A percentile compares a stretch with the other conserved stretches of the same genome.
phyloP scores from a whole-genome alignment of 2,329 filamentous ascomycete species.

The Fusarium xyrophilum region DNA sequence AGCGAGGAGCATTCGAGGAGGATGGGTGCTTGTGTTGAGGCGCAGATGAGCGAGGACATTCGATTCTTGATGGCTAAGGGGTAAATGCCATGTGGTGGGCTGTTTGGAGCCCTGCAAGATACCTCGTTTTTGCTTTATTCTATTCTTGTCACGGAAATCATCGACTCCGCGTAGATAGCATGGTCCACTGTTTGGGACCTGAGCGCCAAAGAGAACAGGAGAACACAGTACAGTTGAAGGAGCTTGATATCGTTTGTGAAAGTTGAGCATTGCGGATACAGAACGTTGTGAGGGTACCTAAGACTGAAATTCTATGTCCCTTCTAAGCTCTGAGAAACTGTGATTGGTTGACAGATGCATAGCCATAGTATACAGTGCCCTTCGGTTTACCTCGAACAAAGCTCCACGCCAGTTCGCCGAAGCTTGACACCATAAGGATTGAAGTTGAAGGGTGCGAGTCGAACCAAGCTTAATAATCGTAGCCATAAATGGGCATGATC shows the following conservation, averaged over 20 bases:
- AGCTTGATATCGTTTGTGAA: neutral
- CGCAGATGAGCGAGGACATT: slow-evolving; percentile 12
- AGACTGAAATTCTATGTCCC: neutral
- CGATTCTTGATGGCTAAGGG: slow-evolving; percentile 18
- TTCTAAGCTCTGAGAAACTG: neutral
- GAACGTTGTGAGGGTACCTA: neutral
- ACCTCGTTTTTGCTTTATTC: slow-evolving; percentile 26
- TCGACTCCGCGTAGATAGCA: slow-evolving; percentile 25
- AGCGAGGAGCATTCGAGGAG: slow-evolving; percentile 34
- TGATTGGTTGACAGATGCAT: neutral
- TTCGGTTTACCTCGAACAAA: neutral
- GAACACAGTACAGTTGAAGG: neutral
- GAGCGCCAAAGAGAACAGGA: slow-evolving; percentile 13
- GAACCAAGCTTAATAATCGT: slow-evolving; percentile 14
- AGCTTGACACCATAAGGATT: neutral
- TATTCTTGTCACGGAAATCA: slow-evolving; percentile 4
- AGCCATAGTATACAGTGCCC: neutral
- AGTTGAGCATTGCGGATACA: neutral
- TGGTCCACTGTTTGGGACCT: neutral
- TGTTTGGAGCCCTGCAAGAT: slow-evolving; percentile 30
- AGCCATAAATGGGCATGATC: slow-evolving; percentile 17
- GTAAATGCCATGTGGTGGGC: slow-evolving; percentile 17
- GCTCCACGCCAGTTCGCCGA: slow-evolving; percentile 11
- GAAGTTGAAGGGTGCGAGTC: slow-evolving; percentile 18
- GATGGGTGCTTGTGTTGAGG: slow-evolving; percentile 13